phyloP scores from a whole-genome alignment of 2,329 filamentous ascomycete genomes.

The Fusarium cicatricum region DNA sequence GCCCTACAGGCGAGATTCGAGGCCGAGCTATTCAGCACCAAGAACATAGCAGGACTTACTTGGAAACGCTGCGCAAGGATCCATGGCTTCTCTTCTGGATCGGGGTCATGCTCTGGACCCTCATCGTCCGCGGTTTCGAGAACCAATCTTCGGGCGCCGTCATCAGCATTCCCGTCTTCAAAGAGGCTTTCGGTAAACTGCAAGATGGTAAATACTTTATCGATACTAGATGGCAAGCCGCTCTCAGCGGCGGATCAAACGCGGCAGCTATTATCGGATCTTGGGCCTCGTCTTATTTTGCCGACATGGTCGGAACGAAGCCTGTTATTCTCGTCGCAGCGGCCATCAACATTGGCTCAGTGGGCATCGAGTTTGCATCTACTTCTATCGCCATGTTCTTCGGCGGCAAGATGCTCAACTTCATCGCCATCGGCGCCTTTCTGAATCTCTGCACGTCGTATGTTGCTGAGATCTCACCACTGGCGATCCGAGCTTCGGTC shows the following conservation, averaged over 20 bases:
- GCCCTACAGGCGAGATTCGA: conserved; percentile 7
- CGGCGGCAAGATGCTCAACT: conserved; percentile 44
- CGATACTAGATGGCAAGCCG: conserved; percentile 38
- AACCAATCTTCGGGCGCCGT: conserved; percentile 33
- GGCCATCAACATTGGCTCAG: conserved; percentile 39
- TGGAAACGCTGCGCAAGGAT: conserved; percentile 39
- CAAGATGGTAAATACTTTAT: conserved; percentile 27
- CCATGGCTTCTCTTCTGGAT: conserved; percentile 44
- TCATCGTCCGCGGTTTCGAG: conserved; percentile 43
- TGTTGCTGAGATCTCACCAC: conserved; percentile 49
- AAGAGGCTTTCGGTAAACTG: conserved; percentile 23
- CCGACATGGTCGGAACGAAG: conserved; percentile 34
- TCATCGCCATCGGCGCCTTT: conserved; percentile 47
- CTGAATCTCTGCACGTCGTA: conserved; percentile 51
- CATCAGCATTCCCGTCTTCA: conserved; percentile 32
- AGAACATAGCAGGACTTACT: conserved; percentile 39
- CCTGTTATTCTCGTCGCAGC: conserved; percentile 31
- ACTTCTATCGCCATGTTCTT: conserved; percentile 45
- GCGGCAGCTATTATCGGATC: conserved; percentile 33
- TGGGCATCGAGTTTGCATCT: conserved; percentile 44
- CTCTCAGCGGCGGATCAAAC: conserved; percentile 34
- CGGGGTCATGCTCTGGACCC: conserved; percentile 43
- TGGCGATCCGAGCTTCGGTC: conserved; percentile 48
- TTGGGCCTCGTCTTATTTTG: conserved; percentile 32
- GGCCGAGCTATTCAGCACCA: conserved; percentile 44